Base-by-base conservation (phyloP, 805 yeast species). In the Schizosaccharomyces octosporus region DNA sequence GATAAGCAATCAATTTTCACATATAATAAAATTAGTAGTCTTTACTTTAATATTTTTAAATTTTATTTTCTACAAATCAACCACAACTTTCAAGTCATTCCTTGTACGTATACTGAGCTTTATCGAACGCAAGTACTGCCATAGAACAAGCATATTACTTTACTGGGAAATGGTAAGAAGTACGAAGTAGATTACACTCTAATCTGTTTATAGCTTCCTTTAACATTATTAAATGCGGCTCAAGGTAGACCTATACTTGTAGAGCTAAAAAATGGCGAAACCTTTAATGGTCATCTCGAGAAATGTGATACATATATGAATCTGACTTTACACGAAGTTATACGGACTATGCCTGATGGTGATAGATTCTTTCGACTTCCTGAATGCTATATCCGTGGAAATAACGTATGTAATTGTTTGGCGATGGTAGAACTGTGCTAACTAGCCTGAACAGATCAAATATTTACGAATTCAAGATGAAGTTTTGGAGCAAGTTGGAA, bases 261-360 rank as follows among this genome's bases (percentile, higher is more conserved):
- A 59, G 98, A 90, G 71, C 79, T 93, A 69, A 93, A 93, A 71
- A 82, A 84, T 62, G 96, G 97, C 42, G 96, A 87, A 68, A 82
- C 90, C 9, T 76, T 89, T 60, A 84, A 84, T 68, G 99, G 99
- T 60, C 79, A 79, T 62, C 75, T 93, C 63, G 80, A 81, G 62
- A 85, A 86, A 68, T 87, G 95, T 67, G 99, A 93, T 71, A 82
- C 87, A 48, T 86, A 94, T 88, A 93, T 93, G 99, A 93, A 93
- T 71, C 76, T 93, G 65, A 85, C 95, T 1, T 76, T 93, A 61
- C 77, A 77, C 42, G 82, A 88, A 64, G 97, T 84, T 17, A 79
- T 82, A 59, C 85, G 82, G 68, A 78, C 82, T 17, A 80, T 80
- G 66, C 61, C 67, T 73, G 75, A 77, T 65, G 90, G 85, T 48